Percentiles rank a stretch among this genome's conserved stretches.
Evolutionary conservation across 495 filamentous ascomycete species (phyloP).

Genomic region (Aspergillus biplanus): DNA sequence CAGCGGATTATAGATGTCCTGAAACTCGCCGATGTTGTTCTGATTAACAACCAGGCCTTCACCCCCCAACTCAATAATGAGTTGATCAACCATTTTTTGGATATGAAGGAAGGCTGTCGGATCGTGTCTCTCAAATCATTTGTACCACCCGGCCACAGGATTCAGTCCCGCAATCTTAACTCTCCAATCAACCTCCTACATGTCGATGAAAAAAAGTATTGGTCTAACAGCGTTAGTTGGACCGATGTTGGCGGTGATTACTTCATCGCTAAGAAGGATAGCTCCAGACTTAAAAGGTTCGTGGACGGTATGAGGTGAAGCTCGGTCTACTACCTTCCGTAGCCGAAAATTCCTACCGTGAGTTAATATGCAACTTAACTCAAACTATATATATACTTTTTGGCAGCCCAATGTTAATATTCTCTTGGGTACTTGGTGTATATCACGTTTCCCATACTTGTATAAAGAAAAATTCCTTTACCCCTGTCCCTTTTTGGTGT

Average conservation of each 20-base stretch:
- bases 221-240: conserved; percentile 87
- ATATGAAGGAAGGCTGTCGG: conserved; percentile 88
- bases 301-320: conserved; percentile 40
- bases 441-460: background rate
- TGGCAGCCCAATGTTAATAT: background rate
- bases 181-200: conserved; percentile 78
- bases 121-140: conserved; percentile 86
- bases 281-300: conserved; percentile 53
- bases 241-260: conserved; percentile 81
- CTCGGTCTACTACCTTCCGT: background rate
- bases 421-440: conserved; percentile 7
- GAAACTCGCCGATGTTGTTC: conserved; percentile 83
- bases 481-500: background rate
- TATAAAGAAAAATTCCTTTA: background rate
- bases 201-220: conserved; percentile 76
- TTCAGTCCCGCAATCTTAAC: conserved; percentile 68
- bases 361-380: conserved; percentile 16
- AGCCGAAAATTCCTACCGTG: background rate
- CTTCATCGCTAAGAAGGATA: conserved; percentile 86
- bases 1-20: conserved; percentile 70
- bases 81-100: conserved; percentile 87
- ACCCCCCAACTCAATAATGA: conserved; percentile 81
- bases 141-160: conserved; percentile 70
- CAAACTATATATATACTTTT: background rate
- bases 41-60: conserved; percentile 98